phyloP scores from a whole-genome alignment of 306 rosid species.

The Oxytropis ochrocephala region DNA sequence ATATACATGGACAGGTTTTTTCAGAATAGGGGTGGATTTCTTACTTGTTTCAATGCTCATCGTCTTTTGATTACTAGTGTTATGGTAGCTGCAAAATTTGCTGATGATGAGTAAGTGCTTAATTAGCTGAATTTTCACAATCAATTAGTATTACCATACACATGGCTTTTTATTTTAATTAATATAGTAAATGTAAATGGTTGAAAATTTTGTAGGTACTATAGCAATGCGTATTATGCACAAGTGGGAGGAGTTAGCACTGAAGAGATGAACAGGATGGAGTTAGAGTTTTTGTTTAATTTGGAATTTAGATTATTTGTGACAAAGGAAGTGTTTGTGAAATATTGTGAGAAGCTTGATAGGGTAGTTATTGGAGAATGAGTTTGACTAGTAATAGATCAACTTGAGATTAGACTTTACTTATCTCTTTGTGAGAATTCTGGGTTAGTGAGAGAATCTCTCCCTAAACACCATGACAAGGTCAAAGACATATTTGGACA shows the following conservation, averaged over 20 bases:
- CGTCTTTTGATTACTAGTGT: slow-evolving; percentile 57
- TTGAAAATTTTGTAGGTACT: slow-evolving; percentile 30
- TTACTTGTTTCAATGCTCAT: slow-evolving; percentile 54
- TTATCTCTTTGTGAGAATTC: no score
- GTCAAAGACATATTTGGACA: no score
- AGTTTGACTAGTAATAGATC: no score
- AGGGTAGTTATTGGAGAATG: neutral
- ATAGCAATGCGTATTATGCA: slow-evolving; percentile 47
- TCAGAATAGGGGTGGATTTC: slow-evolving; percentile 26
- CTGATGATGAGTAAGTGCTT: slow-evolving; percentile 34
- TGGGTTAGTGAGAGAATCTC: no score
- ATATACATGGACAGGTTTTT: slow-evolving; percentile 59
- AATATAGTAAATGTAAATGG: neutral
- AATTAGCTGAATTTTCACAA: no score
- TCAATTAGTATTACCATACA: neutral
- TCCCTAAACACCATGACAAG: no score
- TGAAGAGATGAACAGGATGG: slow-evolving; percentile 59
- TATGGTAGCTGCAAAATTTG: slow-evolving; percentile 58
- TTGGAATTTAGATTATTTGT: slow-evolving; percentile 55
- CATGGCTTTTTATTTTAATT: neutral
- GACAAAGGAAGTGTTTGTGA: slow-evolving; percentile 27
- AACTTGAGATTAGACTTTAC: no score
- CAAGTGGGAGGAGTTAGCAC: slow-evolving; percentile 69
- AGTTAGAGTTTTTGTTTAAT: slow-evolving; percentile 48
- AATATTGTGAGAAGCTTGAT: slow-evolving; percentile 36